A percentile compares a stretch with the other conserved stretches of the same genome.
These are phyloP conservation scores for Polychaeton citri DNA, from an alignment of 2,329 filamentous ascomycete genomes.

Conservation along the genomic window DNA sequence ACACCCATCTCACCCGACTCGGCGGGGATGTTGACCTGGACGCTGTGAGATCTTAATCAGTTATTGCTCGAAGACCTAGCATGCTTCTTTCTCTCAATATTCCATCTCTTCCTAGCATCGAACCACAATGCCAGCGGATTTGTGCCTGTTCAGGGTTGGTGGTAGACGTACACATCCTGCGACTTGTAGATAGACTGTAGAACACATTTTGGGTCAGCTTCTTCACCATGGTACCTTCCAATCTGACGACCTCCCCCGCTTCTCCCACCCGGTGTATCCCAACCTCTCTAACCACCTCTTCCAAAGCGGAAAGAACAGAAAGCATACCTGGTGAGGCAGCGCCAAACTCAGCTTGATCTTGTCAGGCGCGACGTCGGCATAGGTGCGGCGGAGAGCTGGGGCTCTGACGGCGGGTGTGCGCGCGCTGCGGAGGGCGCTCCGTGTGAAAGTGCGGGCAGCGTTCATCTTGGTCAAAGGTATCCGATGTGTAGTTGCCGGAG, in stretches of 20 bases:
- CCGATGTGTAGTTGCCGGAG: too few species aligned
- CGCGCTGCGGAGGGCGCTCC: background rate
- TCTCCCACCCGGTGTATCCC: background rate
- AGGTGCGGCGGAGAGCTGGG: conserved; percentile 24
- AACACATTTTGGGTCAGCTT: conserved; percentile 10
- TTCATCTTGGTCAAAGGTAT: background rate
- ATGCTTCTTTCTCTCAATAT: conserved; percentile 3
- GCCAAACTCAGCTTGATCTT: conserved; percentile 93
- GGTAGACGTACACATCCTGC: conserved; percentile 52
- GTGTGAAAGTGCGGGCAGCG: background rate
- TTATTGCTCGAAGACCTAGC: too few species aligned
- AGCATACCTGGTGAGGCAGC: conserved; percentile 92
- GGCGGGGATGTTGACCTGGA: conserved; percentile 98
- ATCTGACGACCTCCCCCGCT: background rate
- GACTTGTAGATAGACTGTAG: conserved; percentile 55
- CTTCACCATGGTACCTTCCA: too few species aligned
- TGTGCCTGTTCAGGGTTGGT: too few species aligned
- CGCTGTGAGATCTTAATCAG: conserved; percentile 45
- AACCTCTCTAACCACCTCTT: background rate
- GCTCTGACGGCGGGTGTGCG: background rate
- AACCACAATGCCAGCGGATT: background rate
- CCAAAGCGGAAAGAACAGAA: background rate
- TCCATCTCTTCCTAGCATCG: conserved; percentile 6
- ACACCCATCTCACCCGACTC: conserved; percentile 99
- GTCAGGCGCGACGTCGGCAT: conserved; percentile 49